phyloP scores from a whole-genome alignment of 78 protist species.

The Tieghemostelium lacteum region DNA sequence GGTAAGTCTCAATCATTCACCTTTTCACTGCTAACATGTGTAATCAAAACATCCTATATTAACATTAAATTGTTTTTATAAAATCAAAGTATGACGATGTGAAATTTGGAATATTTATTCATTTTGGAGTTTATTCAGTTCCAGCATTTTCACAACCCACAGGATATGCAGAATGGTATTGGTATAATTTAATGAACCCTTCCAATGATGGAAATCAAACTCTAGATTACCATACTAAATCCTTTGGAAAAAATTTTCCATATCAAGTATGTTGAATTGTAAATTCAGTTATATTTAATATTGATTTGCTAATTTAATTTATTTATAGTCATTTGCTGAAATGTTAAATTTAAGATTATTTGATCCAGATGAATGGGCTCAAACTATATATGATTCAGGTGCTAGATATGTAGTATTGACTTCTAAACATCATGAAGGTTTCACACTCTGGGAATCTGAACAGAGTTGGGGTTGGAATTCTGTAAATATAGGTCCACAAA shows the following conservation, averaged over 20 bases:
- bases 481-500: conserved; percentile 57
- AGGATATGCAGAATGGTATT: conserved; percentile 69
- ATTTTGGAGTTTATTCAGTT: conserved; percentile 80
- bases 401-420: conserved; percentile 83
- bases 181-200: conserved; percentile 7
- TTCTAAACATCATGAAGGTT: conserved; percentile 83
- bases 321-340: conserved; percentile 53
- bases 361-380: conserved; percentile 80
- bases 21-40: not conserved
- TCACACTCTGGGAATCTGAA: conserved; percentile 20
- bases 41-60: not conserved
- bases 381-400: conserved; percentile 41
- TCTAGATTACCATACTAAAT: conserved; percentile 1
- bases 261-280: conserved; percentile 10
- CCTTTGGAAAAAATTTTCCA: conserved; percentile 22
- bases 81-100: conserved; percentile 77
- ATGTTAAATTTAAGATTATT: conserved; percentile 50
- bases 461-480: conserved; percentile 78
- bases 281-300: not conserved
- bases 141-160: conserved; percentile 39
- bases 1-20: not conserved
- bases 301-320: not conserved
- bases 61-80: too few relatives aligned
- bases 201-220: not conserved
- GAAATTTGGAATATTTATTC: conserved; percentile 73